Evolutionary conservation across 495 filamentous ascomycete genomes (phyloP), one percentile per base, ranked within the genome.

Genomic region (Xylaria castorea): DNA sequence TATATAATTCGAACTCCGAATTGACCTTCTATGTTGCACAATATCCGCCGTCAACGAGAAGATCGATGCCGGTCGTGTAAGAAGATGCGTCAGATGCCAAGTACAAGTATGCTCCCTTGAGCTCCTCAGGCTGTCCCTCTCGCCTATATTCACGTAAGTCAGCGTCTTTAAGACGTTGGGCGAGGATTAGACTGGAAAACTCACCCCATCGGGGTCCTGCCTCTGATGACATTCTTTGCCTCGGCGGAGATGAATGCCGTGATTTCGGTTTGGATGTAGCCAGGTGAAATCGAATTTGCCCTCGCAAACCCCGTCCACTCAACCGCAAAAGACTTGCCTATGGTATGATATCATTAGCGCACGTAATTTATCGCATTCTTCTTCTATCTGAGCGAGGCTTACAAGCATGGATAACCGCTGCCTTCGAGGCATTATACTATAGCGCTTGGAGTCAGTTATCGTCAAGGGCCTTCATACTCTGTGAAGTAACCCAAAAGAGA

Each of bases 31-130:
- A 66, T 51, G 83, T 81, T 14, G 79, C 80, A 71, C 83, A 83
- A 66, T 88, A 87, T 30, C 85, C 86, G 5, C 94, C 94, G 79
- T 97, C 94, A 72, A 95, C 89, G 51, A 90, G 76, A 58, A 97
- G 82, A 82, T 97, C 93, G 8, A 83, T 83, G 8, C 94, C 95
- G 2, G 94, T 98, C 22, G 91, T 97, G 81, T 95, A 97, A 51
- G 91, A 90, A 6, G 90, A 87, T 3, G 94, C 94, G 81, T 97
- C 94, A 20, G 90, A 92, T 5, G 93, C 94, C 69, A 97, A 81
- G 78, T 95, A 97, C n/a, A 97, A 82, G 77, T 92, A 97, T 6
- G 92, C 92, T 8, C 94, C 94, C 85, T 97, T 97, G 64, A 97
- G 83, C 84, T 97, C 94, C 62, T 88, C 86, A 0, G 89, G 84